Evolutionary conservation across 1,139 yeast genomes (phyloP).

Genomic region (Suhomyces taliae): DNA sequence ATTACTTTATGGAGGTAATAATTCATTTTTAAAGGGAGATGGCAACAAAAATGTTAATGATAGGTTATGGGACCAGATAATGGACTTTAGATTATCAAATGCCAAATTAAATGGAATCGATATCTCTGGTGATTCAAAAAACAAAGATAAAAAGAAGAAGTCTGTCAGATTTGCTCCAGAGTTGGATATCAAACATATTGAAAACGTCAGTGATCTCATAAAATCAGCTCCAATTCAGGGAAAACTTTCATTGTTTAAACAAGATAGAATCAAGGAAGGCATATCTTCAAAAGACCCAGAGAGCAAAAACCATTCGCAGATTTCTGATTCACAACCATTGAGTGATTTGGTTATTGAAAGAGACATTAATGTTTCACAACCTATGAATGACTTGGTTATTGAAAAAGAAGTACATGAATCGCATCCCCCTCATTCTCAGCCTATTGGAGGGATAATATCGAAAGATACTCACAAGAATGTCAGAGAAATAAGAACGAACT

Average conservation of each 20-base stretch:
- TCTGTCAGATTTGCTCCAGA: constrained; percentile 53
- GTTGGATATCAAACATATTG: constrained; percentile 59
- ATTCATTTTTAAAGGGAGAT: constrained; percentile 15
- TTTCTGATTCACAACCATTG: constrained; percentile 2
- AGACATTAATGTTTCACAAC: neutral
- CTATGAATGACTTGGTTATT: neutral
- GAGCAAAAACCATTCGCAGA: neutral
- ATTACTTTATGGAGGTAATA: constrained; percentile 22
- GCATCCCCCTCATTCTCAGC: neutral
- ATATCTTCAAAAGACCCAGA: neutral
- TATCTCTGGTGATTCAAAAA: neutral
- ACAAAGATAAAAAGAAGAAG: constrained; percentile 24
- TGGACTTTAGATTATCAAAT: constrained; percentile 20
- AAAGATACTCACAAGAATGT: neutral
- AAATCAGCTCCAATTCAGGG: constrained; percentile 27
- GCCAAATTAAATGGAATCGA: neutral
- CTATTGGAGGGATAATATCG: neutral
- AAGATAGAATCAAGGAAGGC: constrained; percentile 12
- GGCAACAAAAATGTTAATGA: constrained; percentile 18
- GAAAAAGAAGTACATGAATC: constrained; percentile 10
- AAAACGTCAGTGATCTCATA: constrained; percentile 53
- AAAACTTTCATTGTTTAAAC: constrained; percentile 27
- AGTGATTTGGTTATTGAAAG: constrained; percentile 14
- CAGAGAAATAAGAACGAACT: neutral
- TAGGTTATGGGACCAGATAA: constrained; percentile 34